Base-by-base conservation (phyloP, 2,329 filamentous ascomycete genomes). In the Nannizziopsis arthrosporioides region DNA sequence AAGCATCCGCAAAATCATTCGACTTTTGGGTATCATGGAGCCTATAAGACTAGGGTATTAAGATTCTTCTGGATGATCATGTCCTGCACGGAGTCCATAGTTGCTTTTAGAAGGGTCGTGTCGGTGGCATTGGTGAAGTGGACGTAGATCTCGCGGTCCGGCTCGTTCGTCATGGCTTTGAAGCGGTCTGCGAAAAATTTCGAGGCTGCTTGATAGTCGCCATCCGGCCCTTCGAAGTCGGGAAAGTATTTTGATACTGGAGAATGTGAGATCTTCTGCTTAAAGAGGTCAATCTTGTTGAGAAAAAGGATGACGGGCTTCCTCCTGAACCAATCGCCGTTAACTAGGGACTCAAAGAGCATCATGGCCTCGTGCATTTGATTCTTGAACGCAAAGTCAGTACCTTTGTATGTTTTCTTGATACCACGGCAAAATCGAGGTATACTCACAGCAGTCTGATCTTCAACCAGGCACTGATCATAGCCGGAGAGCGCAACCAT, bases 401-500 rank as follows among this genome's bases (percentile, higher is more conserved):
- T 27, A 18, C 18, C 18, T 30, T 9, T 18, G n/a, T 14, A 9
- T 15, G 4, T 15, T 12, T 12, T n/a, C 15, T 9, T 17, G 8
- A 22, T 17, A 8, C 11, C 6, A 17, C 37, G 27, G 40, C 18
- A 12, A 9, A 8, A 11, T 42, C 37, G 14, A 36, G 27, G 8
- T 41, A 51, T 42, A 73, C 86, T 71, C 74, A 94, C 88, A 54
- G 89, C 89, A 64, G 94, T 92, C 67, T 94, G 89, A 65, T 96
- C 90, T 69, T 96, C 90, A 2, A 95, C 87, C 42, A 96, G 72
- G 60, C 89, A 94, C 66, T 96, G 92, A 63, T 96, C 90, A 65
- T 95, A 96, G 51, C 90, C 90, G 55, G 88, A 94, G 58, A 96
- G 89, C 42, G 90, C 89, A 45, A 94, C 90, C 56, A 96, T 77